phyloP scores from a whole-genome alignment of 2,329 filamentous ascomycete species.

The Fusarium piperis region DNA sequence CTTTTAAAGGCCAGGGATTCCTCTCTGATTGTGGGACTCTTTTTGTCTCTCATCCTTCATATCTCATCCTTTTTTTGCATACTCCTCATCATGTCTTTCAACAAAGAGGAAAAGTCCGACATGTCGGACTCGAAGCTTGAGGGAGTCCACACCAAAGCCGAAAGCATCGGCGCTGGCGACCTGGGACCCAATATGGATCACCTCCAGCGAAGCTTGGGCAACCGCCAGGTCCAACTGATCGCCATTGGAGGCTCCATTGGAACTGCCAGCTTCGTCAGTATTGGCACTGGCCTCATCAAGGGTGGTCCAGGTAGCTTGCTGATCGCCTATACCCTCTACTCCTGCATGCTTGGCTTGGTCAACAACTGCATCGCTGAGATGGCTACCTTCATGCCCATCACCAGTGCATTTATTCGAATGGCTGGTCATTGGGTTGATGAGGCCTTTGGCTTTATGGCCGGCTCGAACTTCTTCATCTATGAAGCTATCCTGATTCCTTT shows the following conservation, averaged over 20 bases:
- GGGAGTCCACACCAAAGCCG: not conserved
- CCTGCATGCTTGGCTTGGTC: conserved; percentile 15
- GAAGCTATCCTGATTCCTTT: conserved; percentile 23
- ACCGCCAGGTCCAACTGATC: conserved; percentile 27
- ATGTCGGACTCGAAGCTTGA: conserved; percentile 12
- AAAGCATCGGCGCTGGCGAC: conserved; percentile 9
- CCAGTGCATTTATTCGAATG: conserved; percentile 26
- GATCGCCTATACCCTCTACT: conserved; percentile 23
- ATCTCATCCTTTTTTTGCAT: not conserved
- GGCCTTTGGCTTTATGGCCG: conserved; percentile 27
- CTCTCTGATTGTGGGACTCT: not conserved
- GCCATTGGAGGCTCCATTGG: conserved; percentile 26
- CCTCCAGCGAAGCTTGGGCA: conserved; percentile 19
- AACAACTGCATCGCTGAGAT: conserved; percentile 27
- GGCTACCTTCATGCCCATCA: conserved; percentile 23
- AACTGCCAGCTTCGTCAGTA: conserved; percentile 27
- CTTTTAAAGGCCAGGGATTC: not conserved
- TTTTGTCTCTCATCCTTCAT: not conserved
- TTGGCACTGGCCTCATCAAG: conserved; percentile 22
- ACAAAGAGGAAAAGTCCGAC: conserved; percentile 7
- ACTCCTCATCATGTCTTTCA: not conserved
- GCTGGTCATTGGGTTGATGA: conserved; percentile 26
- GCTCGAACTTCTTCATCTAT: conserved; percentile 28
- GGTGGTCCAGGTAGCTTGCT: conserved; percentile 17
- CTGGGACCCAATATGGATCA: conserved; percentile 3